Base-by-base conservation (phyloP, 306 rosid species). In the Oemleria cerasiformis region DNA sequence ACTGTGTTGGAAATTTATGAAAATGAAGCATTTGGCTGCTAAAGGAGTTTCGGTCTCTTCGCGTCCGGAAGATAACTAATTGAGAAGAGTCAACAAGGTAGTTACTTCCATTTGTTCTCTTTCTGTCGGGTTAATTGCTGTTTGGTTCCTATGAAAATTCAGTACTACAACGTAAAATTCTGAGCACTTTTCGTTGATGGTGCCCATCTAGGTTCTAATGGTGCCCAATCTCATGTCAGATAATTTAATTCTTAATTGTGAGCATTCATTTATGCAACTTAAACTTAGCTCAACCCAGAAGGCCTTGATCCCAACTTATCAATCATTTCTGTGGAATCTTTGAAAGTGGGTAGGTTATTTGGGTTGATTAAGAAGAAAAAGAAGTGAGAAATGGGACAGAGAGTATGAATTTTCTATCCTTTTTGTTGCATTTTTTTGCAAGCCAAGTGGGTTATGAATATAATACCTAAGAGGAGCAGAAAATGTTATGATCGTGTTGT, bases 41-140 rank as follows among this genome's bases (percentile, higher is more conserved):
- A 25, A 69, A 7, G 73, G 9, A 7, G 51, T 54, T 69, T 69
- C 53, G 2, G 62, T 19, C 38, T 40, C 62, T 40, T 54, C 23
- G 49, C 20, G 36, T 19, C 21, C 2, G 4, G 47, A 16, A 53
- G 63, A 69, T 39, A 43, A 20, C 19, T 19, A 43, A 20, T 11
- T 19, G 10, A 40, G 63, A 69, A 69, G 50, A 69, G 20, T 54
- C 41, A 21, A 7, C 54, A 69, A 54, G 73, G 73, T 54, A 9
- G 13, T 21, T 53, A 6, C 41, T 54, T 41, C 10, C 66, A 17
- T 7, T 5, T 2, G 8, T 53, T 54, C 51, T 69, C 17, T 54
- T 40, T 16, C 20, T 51, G 20, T 19, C 1, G 34, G 14, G 11
- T 34, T 67, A 6, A 1, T 38, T 39, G 53, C 5, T 69, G 49